Percentiles rank a stretch among this genome's conserved stretches.
Evolutionary conservation across 805 yeast genomes (phyloP).

Genomic region (Teunomyces tritomae): DNA sequence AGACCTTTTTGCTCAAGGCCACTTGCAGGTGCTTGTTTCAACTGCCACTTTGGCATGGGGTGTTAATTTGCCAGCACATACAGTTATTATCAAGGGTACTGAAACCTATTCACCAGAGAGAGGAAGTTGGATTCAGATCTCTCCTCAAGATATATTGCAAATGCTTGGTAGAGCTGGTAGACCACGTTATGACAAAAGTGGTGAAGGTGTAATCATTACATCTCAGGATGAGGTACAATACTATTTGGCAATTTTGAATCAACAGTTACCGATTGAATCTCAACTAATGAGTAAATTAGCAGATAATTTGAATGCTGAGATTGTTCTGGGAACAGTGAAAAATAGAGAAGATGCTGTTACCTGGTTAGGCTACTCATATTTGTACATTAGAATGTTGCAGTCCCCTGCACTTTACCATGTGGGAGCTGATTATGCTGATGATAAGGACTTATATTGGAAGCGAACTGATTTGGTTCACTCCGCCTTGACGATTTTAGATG

Average conservation of each 20-base stretch:
- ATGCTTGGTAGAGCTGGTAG: constrained; percentile 99
- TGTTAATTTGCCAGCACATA: constrained; percentile 92
- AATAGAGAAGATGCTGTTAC: constrained; percentile 62
- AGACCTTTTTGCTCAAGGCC: constrained; percentile 85
- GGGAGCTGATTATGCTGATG: constrained; percentile 56
- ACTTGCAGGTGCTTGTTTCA: constrained; percentile 77
- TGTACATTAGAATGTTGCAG: constrained; percentile 72
- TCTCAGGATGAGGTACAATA: constrained; percentile 82
- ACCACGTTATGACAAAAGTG: constrained; percentile 88
- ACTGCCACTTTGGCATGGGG: constrained; percentile 98
- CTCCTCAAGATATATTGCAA: constrained; percentile 92
- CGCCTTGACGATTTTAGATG: constrained; percentile 59
- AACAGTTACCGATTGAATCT: constrained; percentile 90
- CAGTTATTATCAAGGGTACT: constrained; percentile 91
- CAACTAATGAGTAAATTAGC: constrained; percentile 69
- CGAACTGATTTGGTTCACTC: constrained; percentile 73
- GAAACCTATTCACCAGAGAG: constrained; percentile 88
- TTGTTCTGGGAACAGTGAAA: constrained; percentile 67
- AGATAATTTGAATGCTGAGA: constrained; percentile 83
- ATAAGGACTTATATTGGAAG: constrained; percentile 50
- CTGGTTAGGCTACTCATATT: constrained; percentile 80
- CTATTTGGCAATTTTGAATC: constrained; percentile 85
- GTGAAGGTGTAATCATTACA: constrained; percentile 92
- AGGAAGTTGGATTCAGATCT: constrained; percentile 86
- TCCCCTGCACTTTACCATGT: constrained; percentile 76